A percentile compares a stretch with the other conserved stretches of the same genome.
Conservation (phyloP, 2,329 filamentous ascomycete genomes). For the Ophiostoma tasmaniense region DNA sequence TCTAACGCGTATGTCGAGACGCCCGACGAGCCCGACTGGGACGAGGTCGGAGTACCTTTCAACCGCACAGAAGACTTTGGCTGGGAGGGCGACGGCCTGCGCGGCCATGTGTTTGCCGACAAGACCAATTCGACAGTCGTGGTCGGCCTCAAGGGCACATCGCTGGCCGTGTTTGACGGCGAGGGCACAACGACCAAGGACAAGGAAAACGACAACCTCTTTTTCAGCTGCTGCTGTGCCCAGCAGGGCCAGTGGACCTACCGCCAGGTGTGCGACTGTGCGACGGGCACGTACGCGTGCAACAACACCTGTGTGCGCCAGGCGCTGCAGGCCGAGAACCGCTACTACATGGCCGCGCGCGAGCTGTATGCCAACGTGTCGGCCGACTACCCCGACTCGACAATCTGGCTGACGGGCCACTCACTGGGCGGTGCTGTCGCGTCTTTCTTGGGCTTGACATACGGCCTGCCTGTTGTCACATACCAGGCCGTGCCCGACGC, state of each 20-base stretch:
- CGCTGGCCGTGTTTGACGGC: conserved; percentile 87
- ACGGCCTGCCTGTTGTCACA: conserved; percentile 81
- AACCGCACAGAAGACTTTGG: conserved; percentile 87
- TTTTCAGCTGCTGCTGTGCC: conserved; percentile 95
- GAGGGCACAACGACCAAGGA: conserved; percentile 94
- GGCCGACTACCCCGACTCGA: conserved; percentile 71
- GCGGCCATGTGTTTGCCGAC: conserved; percentile 88
- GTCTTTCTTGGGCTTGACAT: conserved; percentile 83
- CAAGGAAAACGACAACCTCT: conserved; percentile 95
- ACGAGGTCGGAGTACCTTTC: conserved; percentile 68
- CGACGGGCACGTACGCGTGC: conserved; percentile 76
- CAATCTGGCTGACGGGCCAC: conserved; percentile 86
- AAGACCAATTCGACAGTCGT: conserved; percentile 78
- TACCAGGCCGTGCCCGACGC: conserved; percentile 92
- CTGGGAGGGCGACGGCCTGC: conserved; percentile 80
- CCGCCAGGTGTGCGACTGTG: conserved; percentile 89
- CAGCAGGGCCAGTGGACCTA: conserved; percentile 86
- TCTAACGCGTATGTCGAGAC: conserved; percentile 78
- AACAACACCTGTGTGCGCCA: conserved; percentile 82
- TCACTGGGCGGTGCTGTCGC: conserved; percentile 85
- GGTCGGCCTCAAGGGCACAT: conserved; percentile 88
- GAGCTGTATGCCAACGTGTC: conserved; percentile 92
- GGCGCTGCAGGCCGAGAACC: conserved; percentile 70
- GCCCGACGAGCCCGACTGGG: conserved; percentile 68
- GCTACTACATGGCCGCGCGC: conserved; percentile 82